A percentile compares a stretch with the other conserved stretches of the same genome.
phyloP scores from a whole-genome alignment of 352 stramenopile genomes.

The Pythium utonaiense region DNA sequence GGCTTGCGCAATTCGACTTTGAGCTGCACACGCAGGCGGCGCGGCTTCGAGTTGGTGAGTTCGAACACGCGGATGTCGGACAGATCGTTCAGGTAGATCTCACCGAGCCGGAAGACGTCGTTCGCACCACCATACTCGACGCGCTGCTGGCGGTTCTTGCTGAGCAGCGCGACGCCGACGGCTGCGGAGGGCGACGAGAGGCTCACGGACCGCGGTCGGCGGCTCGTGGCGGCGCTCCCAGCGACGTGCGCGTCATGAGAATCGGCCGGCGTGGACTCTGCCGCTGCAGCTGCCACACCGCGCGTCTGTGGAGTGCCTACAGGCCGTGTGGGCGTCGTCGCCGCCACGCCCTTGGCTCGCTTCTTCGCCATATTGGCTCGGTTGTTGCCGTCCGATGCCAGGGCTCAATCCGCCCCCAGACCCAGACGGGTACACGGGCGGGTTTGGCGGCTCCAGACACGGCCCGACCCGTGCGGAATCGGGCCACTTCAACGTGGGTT shows the following conservation, averaged over 20 bases:
- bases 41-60: constrained; percentile 57
- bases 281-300: background rate
- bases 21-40: constrained; percentile 55
- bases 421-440: constrained; percentile 9
- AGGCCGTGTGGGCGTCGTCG: constrained; percentile 1
- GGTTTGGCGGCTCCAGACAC: background rate
- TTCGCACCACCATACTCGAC: constrained; percentile 50
- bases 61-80: constrained; percentile 84
- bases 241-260: background rate
- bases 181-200: constrained; percentile 28
- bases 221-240: background rate
- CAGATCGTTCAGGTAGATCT: constrained; percentile 86
- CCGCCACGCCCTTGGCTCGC: constrained; percentile 21
- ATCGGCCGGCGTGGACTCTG: background rate
- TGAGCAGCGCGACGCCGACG: constrained; percentile 54
- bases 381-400: background rate
- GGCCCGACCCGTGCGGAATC: background rate
- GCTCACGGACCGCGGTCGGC: constrained; percentile 22
- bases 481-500: constrained; percentile 26
- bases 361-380: constrained; percentile 39
- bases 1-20: constrained; percentile 76
- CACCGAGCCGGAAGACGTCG: constrained; percentile 62
- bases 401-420: background rate
- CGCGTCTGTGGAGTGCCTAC: background rate
- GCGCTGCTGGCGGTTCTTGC: constrained; percentile 50